Percentiles rank a stretch among this genome's conserved stretches.
Evolutionary conservation across 305 asterid species (phyloP).

Genomic region (Solanum hybrid): DNA sequence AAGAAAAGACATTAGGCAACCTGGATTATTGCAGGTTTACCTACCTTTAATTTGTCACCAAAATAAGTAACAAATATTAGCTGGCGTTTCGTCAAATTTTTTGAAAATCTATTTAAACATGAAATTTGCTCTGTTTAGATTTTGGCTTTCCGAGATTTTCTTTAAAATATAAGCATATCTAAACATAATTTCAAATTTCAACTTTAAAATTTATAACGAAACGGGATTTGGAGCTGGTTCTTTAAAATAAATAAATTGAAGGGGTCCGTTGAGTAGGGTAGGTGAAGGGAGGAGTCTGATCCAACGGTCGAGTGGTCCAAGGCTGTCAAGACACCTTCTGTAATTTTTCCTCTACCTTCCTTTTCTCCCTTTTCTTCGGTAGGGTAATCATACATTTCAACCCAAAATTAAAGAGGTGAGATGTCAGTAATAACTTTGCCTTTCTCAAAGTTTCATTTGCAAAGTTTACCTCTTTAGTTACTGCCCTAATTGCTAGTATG

Average conservation of each 20-base stretch:
- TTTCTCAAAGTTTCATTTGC: not conserved
- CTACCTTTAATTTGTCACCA: not conserved
- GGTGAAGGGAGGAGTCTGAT: not conserved
- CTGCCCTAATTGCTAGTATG: not conserved
- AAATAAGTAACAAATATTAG: not conserved
- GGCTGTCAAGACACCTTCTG: not conserved
- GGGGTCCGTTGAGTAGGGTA: not conserved
- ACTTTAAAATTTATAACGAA: not conserved
- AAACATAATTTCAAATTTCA: not conserved
- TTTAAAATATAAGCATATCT: not conserved
- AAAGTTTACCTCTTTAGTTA: not conserved
- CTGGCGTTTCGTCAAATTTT: not conserved
- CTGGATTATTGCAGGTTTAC: not conserved
- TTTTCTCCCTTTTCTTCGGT: not conserved
- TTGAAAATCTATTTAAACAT: not conserved
- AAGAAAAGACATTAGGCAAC: not conserved
- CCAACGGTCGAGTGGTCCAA: not conserved
- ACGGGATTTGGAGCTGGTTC: not conserved
- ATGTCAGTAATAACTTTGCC: not conserved
- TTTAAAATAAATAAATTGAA: not conserved
- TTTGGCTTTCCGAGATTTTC: not conserved
- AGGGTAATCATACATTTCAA: not conserved
- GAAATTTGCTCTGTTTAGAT: not conserved
- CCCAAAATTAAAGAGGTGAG: not conserved
- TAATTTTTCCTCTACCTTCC: not conserved